These are phyloP conservation scores for Solanum hybrid DNA, from an alignment of 305 asterid genomes.

Conservation along the genomic window DNA sequence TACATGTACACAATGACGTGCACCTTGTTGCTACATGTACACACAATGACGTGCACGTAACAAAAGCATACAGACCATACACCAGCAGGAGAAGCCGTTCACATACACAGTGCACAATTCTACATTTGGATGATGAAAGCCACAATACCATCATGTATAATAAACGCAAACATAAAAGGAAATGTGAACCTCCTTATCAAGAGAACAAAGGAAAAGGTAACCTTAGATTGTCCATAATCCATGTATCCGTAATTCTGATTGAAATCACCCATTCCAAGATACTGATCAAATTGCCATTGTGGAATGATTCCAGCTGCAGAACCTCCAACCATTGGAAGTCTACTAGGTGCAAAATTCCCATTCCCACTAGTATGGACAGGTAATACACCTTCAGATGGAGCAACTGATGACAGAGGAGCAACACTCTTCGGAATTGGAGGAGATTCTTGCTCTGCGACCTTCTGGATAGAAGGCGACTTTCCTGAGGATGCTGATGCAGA, in stretches of 20 bases:
- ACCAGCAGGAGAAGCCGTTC: neutral
- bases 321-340: conserved; percentile 38
- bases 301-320: conserved; percentile 43
- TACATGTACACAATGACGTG: too few species aligned
- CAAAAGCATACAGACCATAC: neutral
- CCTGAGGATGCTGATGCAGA: conserved; percentile 32
- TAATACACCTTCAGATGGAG: conserved; percentile 16
- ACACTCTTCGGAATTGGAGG: neutral
- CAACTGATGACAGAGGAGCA: conserved; percentile 19
- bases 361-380: conserved; percentile 12
- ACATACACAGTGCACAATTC: neutral
- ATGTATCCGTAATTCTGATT: conserved; percentile 37
- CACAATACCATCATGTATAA: neutral
- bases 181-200: neutral
- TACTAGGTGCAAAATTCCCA: conserved; percentile 25
- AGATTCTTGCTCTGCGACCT: conserved; percentile 18
- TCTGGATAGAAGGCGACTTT: conserved; percentile 31
- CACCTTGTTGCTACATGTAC: too few species aligned
- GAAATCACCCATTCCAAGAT: conserved; percentile 49
- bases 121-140: neutral
- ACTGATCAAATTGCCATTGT: conserved; percentile 69
- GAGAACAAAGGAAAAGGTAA: neutral
- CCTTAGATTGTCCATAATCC: conserved; percentile 68
- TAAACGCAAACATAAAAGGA: neutral
- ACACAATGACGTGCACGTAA: too few species aligned